phyloP scores from a whole-genome alignment of 768 basidiomycete genomes.

The Lyophyllum shimeji region DNA sequence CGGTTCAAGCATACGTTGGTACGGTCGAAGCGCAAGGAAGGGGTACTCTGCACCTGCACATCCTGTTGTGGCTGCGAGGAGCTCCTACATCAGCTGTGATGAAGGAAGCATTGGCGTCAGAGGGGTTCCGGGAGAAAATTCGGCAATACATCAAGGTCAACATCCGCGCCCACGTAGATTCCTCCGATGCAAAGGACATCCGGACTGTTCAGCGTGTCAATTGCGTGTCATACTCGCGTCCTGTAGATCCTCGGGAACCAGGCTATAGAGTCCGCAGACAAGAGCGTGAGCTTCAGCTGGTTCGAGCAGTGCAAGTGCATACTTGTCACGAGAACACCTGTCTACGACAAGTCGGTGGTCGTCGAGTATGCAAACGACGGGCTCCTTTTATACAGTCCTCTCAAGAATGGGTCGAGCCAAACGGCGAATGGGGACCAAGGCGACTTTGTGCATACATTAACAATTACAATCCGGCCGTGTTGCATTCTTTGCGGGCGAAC shows the following conservation, averaged over 20 bases:
- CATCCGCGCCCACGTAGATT: constrained; percentile 23
- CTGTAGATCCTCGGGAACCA: constrained; percentile 26
- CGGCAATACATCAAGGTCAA: constrained; percentile 27
- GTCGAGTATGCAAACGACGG: constrained; percentile 29
- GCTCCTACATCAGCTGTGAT: constrained; percentile 24
- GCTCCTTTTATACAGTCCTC: constrained; percentile 26
- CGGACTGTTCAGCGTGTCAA: too few species aligned
- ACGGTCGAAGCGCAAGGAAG: constrained; percentile 40
- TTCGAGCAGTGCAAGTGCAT: constrained; percentile 30
- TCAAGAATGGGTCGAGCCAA: constrained; percentile 22
- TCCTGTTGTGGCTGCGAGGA: constrained; percentile 35
- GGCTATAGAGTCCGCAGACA: constrained; percentile 6
- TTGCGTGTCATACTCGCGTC: constrained; percentile 31
- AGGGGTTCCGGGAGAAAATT: constrained; percentile 27
- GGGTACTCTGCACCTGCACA: constrained; percentile 40
- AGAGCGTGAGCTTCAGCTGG: constrained; percentile 22
- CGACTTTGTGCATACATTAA: constrained; percentile 20
- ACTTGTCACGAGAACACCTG: constrained; percentile 26
- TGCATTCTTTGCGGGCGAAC: constrained; percentile 28
- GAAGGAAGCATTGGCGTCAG: constrained; percentile 17
- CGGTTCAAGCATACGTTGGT: constrained; percentile 32
- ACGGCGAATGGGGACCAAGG: constrained; percentile 28
- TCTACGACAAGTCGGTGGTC: constrained; percentile 12
- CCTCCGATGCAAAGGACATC: too few species aligned
- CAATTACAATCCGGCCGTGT: constrained; percentile 24